Evolutionary conservation across 768 basidiomycete species (phyloP).

Genomic region (Stropharia rugosoannulata): DNA sequence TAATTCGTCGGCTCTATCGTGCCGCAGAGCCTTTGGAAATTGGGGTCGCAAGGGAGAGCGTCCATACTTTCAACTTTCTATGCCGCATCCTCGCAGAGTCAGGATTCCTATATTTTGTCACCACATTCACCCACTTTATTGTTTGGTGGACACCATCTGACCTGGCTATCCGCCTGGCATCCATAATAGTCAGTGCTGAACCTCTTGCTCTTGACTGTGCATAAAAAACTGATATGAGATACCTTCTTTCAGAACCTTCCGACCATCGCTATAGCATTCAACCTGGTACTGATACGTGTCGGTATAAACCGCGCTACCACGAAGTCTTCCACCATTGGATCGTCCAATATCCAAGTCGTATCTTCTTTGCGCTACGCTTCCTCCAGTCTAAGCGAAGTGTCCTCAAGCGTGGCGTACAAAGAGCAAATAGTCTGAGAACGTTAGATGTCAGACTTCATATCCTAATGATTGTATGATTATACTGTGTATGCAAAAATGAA

Average conservation of each 20-base stretch:
- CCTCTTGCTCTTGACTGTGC: neutral
- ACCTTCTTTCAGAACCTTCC: neutral
- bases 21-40: neutral
- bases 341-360: too few species aligned
- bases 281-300: neutral
- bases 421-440: too few species aligned
- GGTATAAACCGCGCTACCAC: neutral
- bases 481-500: too few species aligned
- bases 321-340: neutral
- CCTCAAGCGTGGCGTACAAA: too few species aligned
- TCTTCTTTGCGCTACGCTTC: too few species aligned
- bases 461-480: too few species aligned
- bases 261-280: constrained; percentile 2
- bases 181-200: neutral
- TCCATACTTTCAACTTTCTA: neutral
- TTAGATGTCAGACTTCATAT: too few species aligned
- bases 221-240: neutral
- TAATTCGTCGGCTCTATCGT: neutral
- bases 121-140: constrained; percentile 3
- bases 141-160: constrained; percentile 4
- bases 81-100: neutral
- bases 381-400: too few species aligned
- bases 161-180: neutral
- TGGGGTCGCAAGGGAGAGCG: neutral
- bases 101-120: neutral